Base-by-base conservation (phyloP, 805 yeast genomes). In the Wickerhamia fluorescens region DNA sequence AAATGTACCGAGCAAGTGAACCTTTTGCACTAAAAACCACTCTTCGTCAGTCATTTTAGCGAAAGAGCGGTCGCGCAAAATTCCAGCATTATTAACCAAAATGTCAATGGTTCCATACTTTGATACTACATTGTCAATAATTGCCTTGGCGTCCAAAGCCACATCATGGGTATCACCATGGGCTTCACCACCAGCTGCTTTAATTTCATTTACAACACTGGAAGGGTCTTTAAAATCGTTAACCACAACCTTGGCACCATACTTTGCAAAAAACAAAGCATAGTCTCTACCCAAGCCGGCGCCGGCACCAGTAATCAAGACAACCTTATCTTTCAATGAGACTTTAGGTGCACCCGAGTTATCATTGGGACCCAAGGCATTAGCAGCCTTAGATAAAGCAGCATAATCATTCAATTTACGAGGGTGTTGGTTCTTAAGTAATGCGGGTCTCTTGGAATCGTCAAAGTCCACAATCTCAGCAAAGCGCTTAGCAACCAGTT, bases 221-320 rank as follows among this genome's bases (percentile, higher is more conserved):
- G 68, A 56, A 3, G 96, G 87, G 51, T 85, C 80, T 43, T 62
- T 71, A 39, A 89, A 78, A 55, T 89, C 97, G 53, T 92, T 89
- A 20, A 89, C 92, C 24, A 92, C 94, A 37, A 89, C 92, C 61
- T 80, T 86, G 16, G 96, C 96, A 37, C 97, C 98, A 45, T 84
- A 84, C 54, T 73, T 79, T 33, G 94, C 96, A 51, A 82, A 80
- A 52, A 74, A 69, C 28, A 75, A 58, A 3, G 97, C 95, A 60
- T 89, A 94, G 34, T 87, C 82, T 52, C 80, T 77, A 38, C 98
- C 98, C 44, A 89, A 70, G 26, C 98, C 98, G 27, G 83, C 78
- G 38, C 96, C 96, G 23, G 96, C 88, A 39, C 98, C 98, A 11
- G 97, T 89, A 32, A 89, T 75, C 34, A 89, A 71, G 20, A 86